Evolutionary conservation across 805 yeast species (phyloP).

Genomic region (Saturnispora saitoi): DNA sequence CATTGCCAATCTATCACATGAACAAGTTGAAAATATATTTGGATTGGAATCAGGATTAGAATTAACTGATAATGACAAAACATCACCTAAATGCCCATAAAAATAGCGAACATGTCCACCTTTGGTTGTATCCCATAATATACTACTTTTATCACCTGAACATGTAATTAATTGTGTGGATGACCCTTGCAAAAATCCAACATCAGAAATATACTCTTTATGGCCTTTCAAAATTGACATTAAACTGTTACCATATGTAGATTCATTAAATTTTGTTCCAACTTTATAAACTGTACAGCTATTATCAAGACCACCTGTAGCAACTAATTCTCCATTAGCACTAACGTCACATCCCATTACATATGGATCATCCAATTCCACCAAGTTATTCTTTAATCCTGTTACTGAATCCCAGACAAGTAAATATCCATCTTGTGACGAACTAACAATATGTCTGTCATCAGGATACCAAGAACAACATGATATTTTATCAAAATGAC

Average conservation of each 20-base stretch:
- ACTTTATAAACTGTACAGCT: slow-evolving; percentile 61
- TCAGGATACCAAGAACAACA: slow-evolving; percentile 63
- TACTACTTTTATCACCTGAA: slow-evolving; percentile 77
- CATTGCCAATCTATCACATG: slow-evolving; percentile 61
- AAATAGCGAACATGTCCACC: slow-evolving; percentile 46
- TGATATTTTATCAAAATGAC: slow-evolving; percentile 69
- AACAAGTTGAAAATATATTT: slow-evolving; percentile 47
- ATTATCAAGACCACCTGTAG: slow-evolving; percentile 79
- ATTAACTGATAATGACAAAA: slow-evolving; percentile 38
- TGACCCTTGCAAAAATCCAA: slow-evolving; percentile 53
- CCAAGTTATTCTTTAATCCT: slow-evolving; percentile 62
- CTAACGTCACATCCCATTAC: slow-evolving; percentile 68
- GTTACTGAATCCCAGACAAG: slow-evolving; percentile 75
- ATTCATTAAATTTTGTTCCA: slow-evolving; percentile 8
- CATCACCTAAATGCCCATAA: slow-evolving; percentile 66
- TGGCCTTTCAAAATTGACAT: slow-evolving; percentile 67
- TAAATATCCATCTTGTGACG: slow-evolving; percentile 82
- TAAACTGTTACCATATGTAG: slow-evolving; percentile 19
- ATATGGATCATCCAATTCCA: slow-evolving; percentile 70
- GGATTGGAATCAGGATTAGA: slow-evolving; percentile 15
- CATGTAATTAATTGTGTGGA: slow-evolving; percentile 48
- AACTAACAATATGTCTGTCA: slow-evolving; percentile 54
- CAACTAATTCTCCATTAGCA: slow-evolving; percentile 57
- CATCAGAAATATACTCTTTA: slow-evolving; percentile 69
- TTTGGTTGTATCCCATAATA: slow-evolving; percentile 68